Conservation (phyloP, 2,329 filamentous ascomycete species). For the Nakataea oryzae region DNA sequence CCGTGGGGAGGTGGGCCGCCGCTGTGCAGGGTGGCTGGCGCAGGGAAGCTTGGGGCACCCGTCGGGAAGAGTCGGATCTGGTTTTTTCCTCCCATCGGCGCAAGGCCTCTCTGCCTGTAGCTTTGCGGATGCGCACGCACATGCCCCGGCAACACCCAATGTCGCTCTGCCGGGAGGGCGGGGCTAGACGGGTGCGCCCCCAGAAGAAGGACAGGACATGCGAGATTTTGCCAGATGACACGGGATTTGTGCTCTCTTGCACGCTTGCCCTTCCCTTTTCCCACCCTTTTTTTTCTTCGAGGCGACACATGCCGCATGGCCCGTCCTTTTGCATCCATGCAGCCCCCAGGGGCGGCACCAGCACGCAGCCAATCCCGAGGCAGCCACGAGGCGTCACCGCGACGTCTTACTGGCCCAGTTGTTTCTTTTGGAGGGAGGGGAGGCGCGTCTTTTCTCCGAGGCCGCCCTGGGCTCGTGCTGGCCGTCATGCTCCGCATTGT, state of each 20-base stretch:
- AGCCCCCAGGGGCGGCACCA: not conserved
- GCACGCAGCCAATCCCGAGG: not conserved
- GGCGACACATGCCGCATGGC: not conserved
- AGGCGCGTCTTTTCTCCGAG: not conserved
- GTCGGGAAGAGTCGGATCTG: not conserved
- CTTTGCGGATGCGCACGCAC: too few relatives aligned
- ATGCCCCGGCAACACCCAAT: too few relatives aligned
- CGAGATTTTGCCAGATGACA: too few relatives aligned
- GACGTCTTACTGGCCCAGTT: slow-evolving; percentile 1
- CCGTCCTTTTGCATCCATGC: not conserved
- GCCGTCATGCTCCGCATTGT: not conserved
- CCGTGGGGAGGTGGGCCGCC: not conserved
- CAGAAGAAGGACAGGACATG: too few relatives aligned
- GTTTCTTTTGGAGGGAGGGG: not conserved
- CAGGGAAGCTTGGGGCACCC: not conserved
- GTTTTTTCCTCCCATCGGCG: not conserved
- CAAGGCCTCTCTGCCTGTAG: not conserved
- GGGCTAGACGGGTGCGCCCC: too few relatives aligned
- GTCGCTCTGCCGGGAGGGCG: not conserved
- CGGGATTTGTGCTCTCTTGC: too few relatives aligned
- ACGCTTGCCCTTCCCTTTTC: too few relatives aligned
- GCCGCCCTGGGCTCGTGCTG: too few relatives aligned
- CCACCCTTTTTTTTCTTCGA: not conserved
- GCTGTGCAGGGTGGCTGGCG: not conserved
- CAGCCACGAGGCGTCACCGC: not conserved